These are phyloP conservation scores for Citrus hindsii DNA, from an alignment of 345 rosid genomes.

Conservation along the genomic window DNA sequence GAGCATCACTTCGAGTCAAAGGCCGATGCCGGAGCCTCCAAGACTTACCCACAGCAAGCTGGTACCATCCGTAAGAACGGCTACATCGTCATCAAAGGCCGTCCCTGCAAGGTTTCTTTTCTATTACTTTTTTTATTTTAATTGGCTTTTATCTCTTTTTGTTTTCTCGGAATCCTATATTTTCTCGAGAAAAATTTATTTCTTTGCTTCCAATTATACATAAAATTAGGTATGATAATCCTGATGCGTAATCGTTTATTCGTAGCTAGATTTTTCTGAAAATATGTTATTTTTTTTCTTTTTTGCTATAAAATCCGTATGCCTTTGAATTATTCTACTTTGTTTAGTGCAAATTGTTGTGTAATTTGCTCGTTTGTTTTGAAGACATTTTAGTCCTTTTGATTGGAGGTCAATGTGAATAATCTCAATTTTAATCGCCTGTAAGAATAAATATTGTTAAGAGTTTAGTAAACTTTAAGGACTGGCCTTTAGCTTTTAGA, in stretches of 20 bases:
- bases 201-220: no score
- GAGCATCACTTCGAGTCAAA: constrained; percentile 46
- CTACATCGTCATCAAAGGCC: constrained; percentile 40
- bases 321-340: not conserved
- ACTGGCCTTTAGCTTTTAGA: no score
- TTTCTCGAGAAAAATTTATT: no score
- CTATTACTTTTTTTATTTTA: not conserved
- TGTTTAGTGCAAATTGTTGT: not conserved
- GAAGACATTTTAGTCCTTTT: not conserved
- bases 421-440: not conserved
- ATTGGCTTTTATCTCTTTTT: not conserved
- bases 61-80: constrained; percentile 49
- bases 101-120: constrained; percentile 39
- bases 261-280: not conserved
- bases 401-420: not conserved
- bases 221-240: no score
- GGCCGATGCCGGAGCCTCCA: constrained; percentile 49
- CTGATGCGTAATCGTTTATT: no score
- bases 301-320: not conserved
- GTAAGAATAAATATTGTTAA: not conserved
- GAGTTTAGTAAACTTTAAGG: no score
- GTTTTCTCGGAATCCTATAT: not conserved
- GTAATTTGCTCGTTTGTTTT: not conserved
- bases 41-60: constrained; percentile 46
- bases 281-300: not conserved